phyloP scores from a whole-genome alignment of 1,284 basidiomycete species.

The Naganishia liquefaciens region DNA sequence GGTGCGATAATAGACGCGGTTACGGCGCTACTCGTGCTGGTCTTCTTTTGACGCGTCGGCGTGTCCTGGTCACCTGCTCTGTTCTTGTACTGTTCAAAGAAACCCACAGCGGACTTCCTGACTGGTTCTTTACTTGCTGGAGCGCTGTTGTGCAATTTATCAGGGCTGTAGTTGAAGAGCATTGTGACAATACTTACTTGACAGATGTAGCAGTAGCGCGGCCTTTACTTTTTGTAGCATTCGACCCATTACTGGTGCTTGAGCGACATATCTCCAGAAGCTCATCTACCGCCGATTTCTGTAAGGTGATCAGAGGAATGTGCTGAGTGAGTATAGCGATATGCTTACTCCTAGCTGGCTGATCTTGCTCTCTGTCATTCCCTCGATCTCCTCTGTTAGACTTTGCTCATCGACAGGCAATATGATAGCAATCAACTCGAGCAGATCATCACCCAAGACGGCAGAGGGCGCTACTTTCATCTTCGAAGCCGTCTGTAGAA shows the following conservation, averaged over 20 bases:
- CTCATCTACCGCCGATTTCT: slow-evolving; percentile 14
- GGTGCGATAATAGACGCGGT: background rate
- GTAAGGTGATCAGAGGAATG: background rate
- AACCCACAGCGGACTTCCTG: background rate
- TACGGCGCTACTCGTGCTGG: background rate
- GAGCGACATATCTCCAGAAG: slow-evolving; percentile 16
- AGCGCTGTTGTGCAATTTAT: background rate
- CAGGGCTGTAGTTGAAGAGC: background rate
- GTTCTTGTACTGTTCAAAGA: slow-evolving; percentile 7
- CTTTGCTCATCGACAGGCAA: slow-evolving; percentile 46
- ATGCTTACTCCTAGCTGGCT: slow-evolving; percentile 17
- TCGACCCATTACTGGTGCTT: background rate
- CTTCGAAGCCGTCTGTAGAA: slow-evolving; percentile 33
- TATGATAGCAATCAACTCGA: slow-evolving; percentile 47
- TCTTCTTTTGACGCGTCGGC: slow-evolving; percentile 11
- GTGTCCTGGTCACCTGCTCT: slow-evolving; percentile 10
- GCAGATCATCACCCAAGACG: slow-evolving; percentile 39
- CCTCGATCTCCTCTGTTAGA: slow-evolving; percentile 41
- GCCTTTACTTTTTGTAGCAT: background rate
- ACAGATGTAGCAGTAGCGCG: background rate
- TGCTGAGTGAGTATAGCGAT: background rate
- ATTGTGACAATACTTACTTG: background rate
- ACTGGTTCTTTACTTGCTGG: no score
- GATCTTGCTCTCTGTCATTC: slow-evolving; percentile 35
- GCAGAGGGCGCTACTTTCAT: slow-evolving; percentile 33